Evolutionary conservation across 495 filamentous ascomycete genomes (phyloP).

Genomic region (Penicillium paxilli): DNA sequence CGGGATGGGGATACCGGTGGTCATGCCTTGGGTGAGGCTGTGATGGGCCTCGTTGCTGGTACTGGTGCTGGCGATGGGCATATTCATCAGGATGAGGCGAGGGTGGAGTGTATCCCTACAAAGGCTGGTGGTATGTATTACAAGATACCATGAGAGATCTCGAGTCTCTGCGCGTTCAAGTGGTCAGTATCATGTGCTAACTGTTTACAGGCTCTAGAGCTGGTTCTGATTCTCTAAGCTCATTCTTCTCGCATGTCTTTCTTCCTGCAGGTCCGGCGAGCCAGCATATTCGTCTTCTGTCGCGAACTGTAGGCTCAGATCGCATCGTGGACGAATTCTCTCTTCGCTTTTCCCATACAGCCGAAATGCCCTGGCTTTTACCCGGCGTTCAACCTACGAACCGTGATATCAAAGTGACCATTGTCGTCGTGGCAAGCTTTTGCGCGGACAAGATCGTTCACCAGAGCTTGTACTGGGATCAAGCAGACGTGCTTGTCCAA

Average conservation of each 20-base stretch:
- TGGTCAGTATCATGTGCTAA: conserved; percentile 1
- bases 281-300: conserved; percentile 65
- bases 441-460: conserved; percentile 71
- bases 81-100: conserved; percentile 7
- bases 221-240: conserved; percentile 36
- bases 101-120: conserved; percentile 32
- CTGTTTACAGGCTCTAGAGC: conserved; percentile 20
- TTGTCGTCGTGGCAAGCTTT: conserved; percentile 72
- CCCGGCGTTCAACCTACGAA: conserved; percentile 72
- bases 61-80: not conserved
- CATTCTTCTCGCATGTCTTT: conserved; percentile 72
- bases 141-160: not conserved
- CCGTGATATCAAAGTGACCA: conserved; percentile 61
- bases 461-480: conserved; percentile 85
- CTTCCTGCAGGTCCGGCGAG: conserved; percentile 67
- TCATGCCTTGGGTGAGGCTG: conserved; percentile 2
- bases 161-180: too few species aligned
- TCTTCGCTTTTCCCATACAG: conserved; percentile 66
- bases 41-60: conserved; percentile 10
- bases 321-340: conserved; percentile 59
- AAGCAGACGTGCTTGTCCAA: conserved; percentile 76
- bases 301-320: conserved; percentile 63
- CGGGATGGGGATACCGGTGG: not conserved
- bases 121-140: conserved; percentile 43
- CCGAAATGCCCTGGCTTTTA: conserved; percentile 74